Conservation (phyloP, 2,329 filamentous ascomycete species). For the Epichloe gansuensis region DNA sequence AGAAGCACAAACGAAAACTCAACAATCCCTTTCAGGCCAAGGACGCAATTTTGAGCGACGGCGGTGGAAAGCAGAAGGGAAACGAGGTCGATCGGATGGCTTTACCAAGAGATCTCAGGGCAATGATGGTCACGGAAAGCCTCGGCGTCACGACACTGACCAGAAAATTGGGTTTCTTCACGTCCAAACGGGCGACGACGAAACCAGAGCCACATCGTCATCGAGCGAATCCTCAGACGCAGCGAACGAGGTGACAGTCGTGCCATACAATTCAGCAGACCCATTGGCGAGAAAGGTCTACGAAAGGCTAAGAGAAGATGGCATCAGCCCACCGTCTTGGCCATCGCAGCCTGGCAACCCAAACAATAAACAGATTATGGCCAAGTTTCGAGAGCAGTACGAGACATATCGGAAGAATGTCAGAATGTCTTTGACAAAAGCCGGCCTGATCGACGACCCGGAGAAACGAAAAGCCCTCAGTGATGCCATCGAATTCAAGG, state of each 20-base stretch:
- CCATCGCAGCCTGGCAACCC: slow-evolving; percentile 42
- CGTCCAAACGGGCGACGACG: slow-evolving; percentile 2
- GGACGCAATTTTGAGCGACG: slow-evolving; percentile 15
- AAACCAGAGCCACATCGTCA: slow-evolving; percentile 15
- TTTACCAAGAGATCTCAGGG: slow-evolving; percentile 6
- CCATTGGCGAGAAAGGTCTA: slow-evolving; percentile 39
- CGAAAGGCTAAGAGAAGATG: slow-evolving; percentile 40
- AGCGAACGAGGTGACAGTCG: slow-evolving; percentile 1
- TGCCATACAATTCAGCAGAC: slow-evolving; percentile 18
- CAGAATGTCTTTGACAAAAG: slow-evolving; percentile 44
- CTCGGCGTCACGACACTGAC: background rate
- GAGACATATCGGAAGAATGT: slow-evolving; percentile 46
- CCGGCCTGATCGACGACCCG: slow-evolving; percentile 51
- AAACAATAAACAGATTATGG: slow-evolving; percentile 36
- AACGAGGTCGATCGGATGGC: slow-evolving; percentile 14
- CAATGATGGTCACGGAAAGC: slow-evolving; percentile 5
- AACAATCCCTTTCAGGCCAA: slow-evolving; percentile 17
- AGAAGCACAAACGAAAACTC: slow-evolving; percentile 16
- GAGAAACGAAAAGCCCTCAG: slow-evolving; percentile 48
- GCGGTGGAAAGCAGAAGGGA: slow-evolving; percentile 11
- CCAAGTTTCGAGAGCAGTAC: slow-evolving; percentile 42
- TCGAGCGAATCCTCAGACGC: slow-evolving; percentile 13
- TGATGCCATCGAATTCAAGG: slow-evolving; percentile 55
- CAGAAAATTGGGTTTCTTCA: slow-evolving; percentile 4
- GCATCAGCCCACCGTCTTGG: slow-evolving; percentile 42